phyloP scores from a whole-genome alignment of 2,329 filamentous ascomycete species.

The Aspergillus aculeatinus region DNA sequence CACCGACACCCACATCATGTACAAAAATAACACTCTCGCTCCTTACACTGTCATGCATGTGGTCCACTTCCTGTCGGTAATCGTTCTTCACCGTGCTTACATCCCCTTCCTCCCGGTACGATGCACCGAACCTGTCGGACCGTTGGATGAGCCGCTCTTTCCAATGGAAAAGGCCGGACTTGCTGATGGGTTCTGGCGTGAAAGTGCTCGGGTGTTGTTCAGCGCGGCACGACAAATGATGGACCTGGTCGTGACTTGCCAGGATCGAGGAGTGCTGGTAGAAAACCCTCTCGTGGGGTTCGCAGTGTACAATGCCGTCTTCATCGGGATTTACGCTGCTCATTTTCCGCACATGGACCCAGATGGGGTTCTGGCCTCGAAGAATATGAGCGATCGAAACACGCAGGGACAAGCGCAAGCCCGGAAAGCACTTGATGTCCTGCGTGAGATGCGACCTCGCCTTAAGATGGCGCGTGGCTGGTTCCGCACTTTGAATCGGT shows the following conservation, averaged over 20 bases:
- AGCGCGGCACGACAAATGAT: slow-evolving; percentile 54
- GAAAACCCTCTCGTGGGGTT: slow-evolving; percentile 58
- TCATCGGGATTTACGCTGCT: slow-evolving; percentile 53
- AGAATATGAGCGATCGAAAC: slow-evolving; percentile 26
- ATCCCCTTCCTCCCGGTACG: slow-evolving; percentile 55
- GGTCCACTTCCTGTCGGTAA: slow-evolving; percentile 54
- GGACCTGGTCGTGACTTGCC: slow-evolving; percentile 53
- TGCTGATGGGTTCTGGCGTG: slow-evolving; percentile 54
- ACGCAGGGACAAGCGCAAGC: slow-evolving; percentile 35
- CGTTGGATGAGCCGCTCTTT: slow-evolving; percentile 52
- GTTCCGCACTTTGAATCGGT: slow-evolving; percentile 46
- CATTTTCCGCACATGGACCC: slow-evolving; percentile 59
- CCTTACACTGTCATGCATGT: slow-evolving; percentile 58
- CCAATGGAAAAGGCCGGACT: slow-evolving; percentile 44
- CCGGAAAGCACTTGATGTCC: slow-evolving; percentile 38
- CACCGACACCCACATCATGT: slow-evolving; percentile 55
- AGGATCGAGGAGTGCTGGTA: slow-evolving; percentile 51
- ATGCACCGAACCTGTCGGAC: slow-evolving; percentile 52
- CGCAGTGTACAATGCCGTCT: slow-evolving; percentile 54
- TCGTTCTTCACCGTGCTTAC: slow-evolving; percentile 57
- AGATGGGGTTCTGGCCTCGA: slow-evolving; percentile 47
- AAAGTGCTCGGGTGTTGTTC: slow-evolving; percentile 52
- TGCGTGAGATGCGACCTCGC: slow-evolving; percentile 43
- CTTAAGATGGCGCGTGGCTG: slow-evolving; percentile 43
- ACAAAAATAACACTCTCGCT: slow-evolving; percentile 51